Conservation (phyloP, 208 protist genomes). For the Trichomonas vaginalis region DNA sequence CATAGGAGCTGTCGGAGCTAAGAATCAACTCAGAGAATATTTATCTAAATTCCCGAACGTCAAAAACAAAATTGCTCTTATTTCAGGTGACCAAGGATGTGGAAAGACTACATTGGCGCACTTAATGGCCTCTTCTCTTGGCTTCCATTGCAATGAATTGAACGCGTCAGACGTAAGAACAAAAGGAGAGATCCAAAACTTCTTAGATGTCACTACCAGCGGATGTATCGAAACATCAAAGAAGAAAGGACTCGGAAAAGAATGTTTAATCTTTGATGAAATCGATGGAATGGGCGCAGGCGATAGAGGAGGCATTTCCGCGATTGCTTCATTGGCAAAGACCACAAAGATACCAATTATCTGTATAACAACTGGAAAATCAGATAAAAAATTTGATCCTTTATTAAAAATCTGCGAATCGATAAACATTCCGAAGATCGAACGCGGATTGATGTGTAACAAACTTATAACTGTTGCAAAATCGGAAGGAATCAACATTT, state of each 20-base stretch:
- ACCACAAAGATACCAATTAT: conserved; percentile 73
- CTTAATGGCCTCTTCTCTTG: conserved; percentile 69
- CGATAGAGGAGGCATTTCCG: conserved; percentile 78
- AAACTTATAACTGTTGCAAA: background rate
- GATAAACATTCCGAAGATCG: background rate
- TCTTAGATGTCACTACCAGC: conserved; percentile 37
- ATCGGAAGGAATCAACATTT: background rate
- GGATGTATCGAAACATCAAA: background rate
- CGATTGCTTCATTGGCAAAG: conserved; percentile 78
- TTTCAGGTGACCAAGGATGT: conserved; percentile 90
- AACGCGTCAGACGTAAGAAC: conserved; percentile 83
- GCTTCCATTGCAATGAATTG: conserved; percentile 55
- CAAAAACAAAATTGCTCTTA: conserved; percentile 60
- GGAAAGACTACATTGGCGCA: conserved; percentile 82
- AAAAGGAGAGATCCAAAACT: conserved; percentile 20
- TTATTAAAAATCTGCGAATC: background rate
- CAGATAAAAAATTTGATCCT: conserved; percentile 56
- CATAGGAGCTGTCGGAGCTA: background rate
- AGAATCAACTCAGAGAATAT: background rate
- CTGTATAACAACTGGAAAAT: conserved; percentile 90
- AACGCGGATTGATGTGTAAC: background rate
- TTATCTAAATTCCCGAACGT: background rate
- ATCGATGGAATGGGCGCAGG: conserved; percentile 80
- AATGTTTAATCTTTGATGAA: conserved; percentile 93
- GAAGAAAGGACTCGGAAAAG: background rate